These are phyloP conservation scores for Beta lomatogona DNA, from an alignment of 179 eudicot species.

Conservation along the genomic window DNA sequence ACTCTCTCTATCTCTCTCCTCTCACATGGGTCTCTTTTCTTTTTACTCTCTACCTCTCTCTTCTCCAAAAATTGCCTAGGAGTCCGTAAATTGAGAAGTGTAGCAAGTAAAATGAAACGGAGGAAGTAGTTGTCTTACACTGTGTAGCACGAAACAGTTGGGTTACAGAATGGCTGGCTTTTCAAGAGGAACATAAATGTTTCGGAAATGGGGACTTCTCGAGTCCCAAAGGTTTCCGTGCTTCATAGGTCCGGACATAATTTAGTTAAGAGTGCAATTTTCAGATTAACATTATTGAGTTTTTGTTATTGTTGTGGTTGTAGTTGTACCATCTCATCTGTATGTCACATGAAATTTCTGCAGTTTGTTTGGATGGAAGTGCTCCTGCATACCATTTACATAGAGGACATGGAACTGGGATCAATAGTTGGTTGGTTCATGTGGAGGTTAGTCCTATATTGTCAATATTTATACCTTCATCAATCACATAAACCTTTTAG, in stretches of 20 bases:
- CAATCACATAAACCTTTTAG: not conserved
- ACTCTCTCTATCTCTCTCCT: no score
- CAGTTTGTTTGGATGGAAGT: conserved; percentile 98
- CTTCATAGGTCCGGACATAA: not conserved
- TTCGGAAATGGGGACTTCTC: no score
- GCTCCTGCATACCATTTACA: conserved; percentile 86
- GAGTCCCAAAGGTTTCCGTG: no score
- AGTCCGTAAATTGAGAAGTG: no score
- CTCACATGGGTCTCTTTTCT: no score
- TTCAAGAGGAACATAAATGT: no score
- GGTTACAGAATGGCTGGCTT: no score
- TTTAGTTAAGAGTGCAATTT: not conserved
- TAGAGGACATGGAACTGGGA: conserved; percentile 79
- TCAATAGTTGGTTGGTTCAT: conserved; percentile 82
- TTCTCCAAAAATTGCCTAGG: no score
- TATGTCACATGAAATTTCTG: conserved; percentile 16
- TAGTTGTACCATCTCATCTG: not conserved
- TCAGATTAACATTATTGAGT: not conserved
- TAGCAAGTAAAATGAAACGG: no score
- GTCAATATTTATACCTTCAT: not conserved
- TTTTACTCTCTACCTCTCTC: no score
- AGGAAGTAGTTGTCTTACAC: not conserved
- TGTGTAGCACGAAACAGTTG: no score
- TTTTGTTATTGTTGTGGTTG: not conserved
- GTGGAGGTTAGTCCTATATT: conserved; percentile 58